phyloP scores from a whole-genome alignment of 148 eudicot genomes.

The Rhododendron ovatum region DNA sequence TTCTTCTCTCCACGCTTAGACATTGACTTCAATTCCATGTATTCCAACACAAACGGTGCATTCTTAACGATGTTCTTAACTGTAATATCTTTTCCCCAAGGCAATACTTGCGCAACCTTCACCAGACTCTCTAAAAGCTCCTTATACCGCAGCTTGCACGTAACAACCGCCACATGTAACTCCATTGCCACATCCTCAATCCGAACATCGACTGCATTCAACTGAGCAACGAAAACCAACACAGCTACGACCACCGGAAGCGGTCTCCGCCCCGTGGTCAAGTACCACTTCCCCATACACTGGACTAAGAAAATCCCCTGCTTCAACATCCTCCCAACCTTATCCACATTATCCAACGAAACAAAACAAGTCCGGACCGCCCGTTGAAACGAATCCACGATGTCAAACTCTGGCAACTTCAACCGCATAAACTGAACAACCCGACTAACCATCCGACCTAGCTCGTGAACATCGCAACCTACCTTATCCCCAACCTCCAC shows the following conservation, averaged over 20 bases:
- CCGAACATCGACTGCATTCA: slow-evolving; percentile 49
- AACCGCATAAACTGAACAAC: slow-evolving; percentile 55
- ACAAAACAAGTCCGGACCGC: slow-evolving; percentile 34
- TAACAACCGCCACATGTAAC: slow-evolving; percentile 40
- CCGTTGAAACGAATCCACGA: slow-evolving; percentile 43
- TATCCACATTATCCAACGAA: slow-evolving; percentile 24
- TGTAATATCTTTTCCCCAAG: slow-evolving; percentile 83
- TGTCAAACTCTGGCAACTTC: slow-evolving; percentile 62
- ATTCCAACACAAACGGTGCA: slow-evolving; percentile 63
- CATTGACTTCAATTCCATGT: slow-evolving; percentile 84
- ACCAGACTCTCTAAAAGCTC: slow-evolving; percentile 71
- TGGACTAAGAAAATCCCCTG: slow-evolving; percentile 77
- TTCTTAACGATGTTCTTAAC: slow-evolving; percentile 62
- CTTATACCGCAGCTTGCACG: slow-evolving; percentile 60
- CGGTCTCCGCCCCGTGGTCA: slow-evolving; percentile 79
- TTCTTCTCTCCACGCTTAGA: slow-evolving; percentile 20
- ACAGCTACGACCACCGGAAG: slow-evolving; percentile 70
- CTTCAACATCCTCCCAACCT: slow-evolving; percentile 46
- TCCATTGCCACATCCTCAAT: slow-evolving; percentile 62
- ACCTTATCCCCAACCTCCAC: slow-evolving; percentile 43
- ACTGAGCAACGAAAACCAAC: slow-evolving; percentile 54
- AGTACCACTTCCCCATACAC: slow-evolving; percentile 76
- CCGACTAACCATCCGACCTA: slow-evolving; percentile 67
- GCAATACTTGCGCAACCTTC: slow-evolving; percentile 62
- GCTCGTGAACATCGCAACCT: slow-evolving; percentile 56